Percentiles rank a stretch among this genome's conserved stretches.
Evolutionary conservation across 768 basidiomycete species (phyloP).

Genomic region (Artomyces pyxidatus): DNA sequence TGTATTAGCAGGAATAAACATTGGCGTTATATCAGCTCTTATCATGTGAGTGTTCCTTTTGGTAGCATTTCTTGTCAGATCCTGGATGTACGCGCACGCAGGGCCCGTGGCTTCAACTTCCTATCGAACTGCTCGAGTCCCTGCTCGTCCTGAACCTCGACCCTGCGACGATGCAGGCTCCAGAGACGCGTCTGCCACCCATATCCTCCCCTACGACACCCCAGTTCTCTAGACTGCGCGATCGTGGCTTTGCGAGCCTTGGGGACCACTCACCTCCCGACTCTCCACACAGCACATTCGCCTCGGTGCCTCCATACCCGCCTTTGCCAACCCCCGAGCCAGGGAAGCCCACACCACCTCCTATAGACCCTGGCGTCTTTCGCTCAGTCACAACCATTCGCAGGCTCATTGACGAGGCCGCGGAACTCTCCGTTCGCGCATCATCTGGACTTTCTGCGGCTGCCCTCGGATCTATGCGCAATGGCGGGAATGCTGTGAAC

Average conservation of each 20-base stretch:
- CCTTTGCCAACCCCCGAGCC: conserved; percentile 47
- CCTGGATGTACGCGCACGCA: conserved; percentile 25
- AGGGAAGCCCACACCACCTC: conserved; percentile 70
- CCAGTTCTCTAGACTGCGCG: conserved; percentile 25
- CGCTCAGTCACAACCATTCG: conserved; percentile 68
- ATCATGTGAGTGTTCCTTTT: conserved; percentile 53
- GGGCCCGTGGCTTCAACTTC: conserved; percentile 91
- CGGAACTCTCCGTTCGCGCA: conserved; percentile 82
- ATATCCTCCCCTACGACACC: conserved; percentile 23
- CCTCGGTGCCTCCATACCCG: conserved; percentile 30
- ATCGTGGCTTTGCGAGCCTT: conserved; percentile 38
- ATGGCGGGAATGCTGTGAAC: conserved; percentile 29
- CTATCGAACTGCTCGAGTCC: conserved; percentile 78
- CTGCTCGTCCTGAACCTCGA: conserved; percentile 72
- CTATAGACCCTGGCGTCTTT: conserved; percentile 86
- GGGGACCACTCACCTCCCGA: conserved; percentile 32
- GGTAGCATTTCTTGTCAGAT: neutral
- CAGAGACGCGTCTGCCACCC: conserved; percentile 33
- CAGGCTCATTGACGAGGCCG: conserved; percentile 80
- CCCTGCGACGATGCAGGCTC: conserved; percentile 48
- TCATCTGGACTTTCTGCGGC: conserved; percentile 75
- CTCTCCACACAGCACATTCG: conserved; percentile 19
- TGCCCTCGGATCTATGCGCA: conserved; percentile 60
- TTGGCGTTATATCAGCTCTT: conserved; percentile 89
- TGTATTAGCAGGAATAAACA: conserved; percentile 92